Evolutionary conservation across 805 yeast species (phyloP).

Genomic region (Komagataella mondaviorum): DNA sequence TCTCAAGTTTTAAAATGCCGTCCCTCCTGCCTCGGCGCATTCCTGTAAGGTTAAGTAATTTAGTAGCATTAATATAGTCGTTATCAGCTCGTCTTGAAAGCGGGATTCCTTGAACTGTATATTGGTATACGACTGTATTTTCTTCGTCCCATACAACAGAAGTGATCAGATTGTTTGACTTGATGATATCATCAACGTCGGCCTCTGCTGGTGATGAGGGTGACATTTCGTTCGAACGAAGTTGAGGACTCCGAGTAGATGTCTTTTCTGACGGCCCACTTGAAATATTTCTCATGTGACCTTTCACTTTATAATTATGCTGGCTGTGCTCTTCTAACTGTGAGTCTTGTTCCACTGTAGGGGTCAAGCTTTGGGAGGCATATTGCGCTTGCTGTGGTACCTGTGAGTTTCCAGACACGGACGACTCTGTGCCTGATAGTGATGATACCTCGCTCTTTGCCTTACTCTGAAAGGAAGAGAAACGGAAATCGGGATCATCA

Average conservation of each 20-base stretch:
- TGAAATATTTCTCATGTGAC: neutral
- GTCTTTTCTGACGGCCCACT: neutral
- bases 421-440: neutral
- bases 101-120: conserved; percentile 67
- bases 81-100: conserved; percentile 68
- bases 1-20: conserved; percentile 69
- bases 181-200: neutral
- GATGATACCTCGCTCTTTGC: neutral
- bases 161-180: neutral
- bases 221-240: neutral
- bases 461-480: neutral
- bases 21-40: conserved; percentile 82
- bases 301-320: neutral
- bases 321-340: neutral
- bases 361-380: neutral
- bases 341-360: neutral
- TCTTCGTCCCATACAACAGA: conserved; percentile 70
- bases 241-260: neutral
- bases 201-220: neutral
- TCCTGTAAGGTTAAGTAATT: conserved; percentile 68
- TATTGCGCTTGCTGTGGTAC: neutral
- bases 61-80: conserved; percentile 78
- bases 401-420: neutral
- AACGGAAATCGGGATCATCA: neutral
- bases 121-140: conserved; percentile 73